A percentile compares a stretch with the other conserved stretches of the same genome.
Conservation (phyloP, 345 rosid genomes). For the Brassica cretica region DNA sequence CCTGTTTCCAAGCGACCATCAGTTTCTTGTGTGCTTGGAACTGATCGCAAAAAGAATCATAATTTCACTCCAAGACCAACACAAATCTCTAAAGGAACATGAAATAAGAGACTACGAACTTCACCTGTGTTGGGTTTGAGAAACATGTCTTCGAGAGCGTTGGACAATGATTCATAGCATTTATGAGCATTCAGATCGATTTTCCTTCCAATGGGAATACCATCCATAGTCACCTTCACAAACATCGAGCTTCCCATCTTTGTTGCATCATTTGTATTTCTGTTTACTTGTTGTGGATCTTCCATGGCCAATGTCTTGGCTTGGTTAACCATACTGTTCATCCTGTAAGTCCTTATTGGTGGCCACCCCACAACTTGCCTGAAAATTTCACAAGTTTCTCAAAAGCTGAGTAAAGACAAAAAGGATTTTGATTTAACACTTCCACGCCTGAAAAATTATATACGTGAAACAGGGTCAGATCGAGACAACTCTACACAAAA, state of each 20-base stretch:
- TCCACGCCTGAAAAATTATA: background rate
- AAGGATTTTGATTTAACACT: background rate
- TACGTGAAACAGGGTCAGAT: background rate
- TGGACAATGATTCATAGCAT: conserved; percentile 70
- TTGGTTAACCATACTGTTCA: conserved; percentile 78
- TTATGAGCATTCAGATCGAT: conserved; percentile 70
- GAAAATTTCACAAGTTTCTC: conserved; percentile 18
- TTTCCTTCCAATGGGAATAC: conserved; percentile 91
- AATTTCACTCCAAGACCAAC: conserved; percentile 7
- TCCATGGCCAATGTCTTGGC: conserved; percentile 53
- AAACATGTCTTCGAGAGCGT: conserved; percentile 77
- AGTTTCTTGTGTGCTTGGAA: conserved; percentile 37
- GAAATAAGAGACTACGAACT: background rate
- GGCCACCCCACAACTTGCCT: conserved; percentile 98
- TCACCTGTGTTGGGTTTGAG: conserved; percentile 40
- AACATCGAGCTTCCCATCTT: conserved; percentile 52
- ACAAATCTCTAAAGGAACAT: background rate
- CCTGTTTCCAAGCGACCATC: conserved; percentile 33
- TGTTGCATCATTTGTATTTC: conserved; percentile 35
- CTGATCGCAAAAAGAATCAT: conserved; percentile 27
- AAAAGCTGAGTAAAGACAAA: background rate
- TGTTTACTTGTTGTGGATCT: conserved; percentile 44
- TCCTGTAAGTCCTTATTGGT: conserved; percentile 75
- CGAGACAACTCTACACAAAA: conserved; percentile 6
- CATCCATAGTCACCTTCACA: conserved; percentile 96